Evolutionary conservation across 2,329 filamentous ascomycete genomes (phyloP).

Genomic region (Verticillium nonalfalfae): DNA sequence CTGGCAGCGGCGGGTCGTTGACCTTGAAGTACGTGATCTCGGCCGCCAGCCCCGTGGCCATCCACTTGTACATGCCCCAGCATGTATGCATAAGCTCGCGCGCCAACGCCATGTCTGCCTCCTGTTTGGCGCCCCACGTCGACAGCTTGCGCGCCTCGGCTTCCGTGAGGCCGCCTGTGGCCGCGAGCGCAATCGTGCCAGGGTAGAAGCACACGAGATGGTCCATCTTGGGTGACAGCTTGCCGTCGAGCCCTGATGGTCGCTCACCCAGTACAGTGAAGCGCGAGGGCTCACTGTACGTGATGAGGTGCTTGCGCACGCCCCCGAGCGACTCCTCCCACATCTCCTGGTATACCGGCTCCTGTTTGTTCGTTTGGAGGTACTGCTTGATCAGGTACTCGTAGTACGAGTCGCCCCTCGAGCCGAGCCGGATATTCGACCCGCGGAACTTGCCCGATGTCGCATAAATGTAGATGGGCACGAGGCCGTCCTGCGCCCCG

Average conservation of each 20-base stretch:
- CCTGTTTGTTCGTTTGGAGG: constrained; percentile 81
- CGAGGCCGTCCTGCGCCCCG: constrained; percentile 68
- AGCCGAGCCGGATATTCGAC: constrained; percentile 83
- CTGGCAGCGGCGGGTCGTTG: constrained; percentile 58
- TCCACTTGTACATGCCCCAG: constrained; percentile 94
- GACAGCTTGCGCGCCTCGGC: constrained; percentile 65
- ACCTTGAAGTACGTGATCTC: constrained; percentile 93
- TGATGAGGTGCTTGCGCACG: constrained; percentile 85
- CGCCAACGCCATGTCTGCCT: constrained; percentile 81
- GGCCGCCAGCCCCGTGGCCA: constrained; percentile 82
- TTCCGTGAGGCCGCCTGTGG: constrained; percentile 72
- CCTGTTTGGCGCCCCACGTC: constrained; percentile 71
- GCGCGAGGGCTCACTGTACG: constrained; percentile 73
- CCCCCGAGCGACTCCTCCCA: constrained; percentile 84
- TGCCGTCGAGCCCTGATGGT: constrained; percentile 60
- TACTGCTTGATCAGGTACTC: constrained; percentile 99
- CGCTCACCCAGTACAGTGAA: constrained; percentile 90
- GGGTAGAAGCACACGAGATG: constrained; percentile 97
- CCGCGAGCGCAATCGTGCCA: constrained; percentile 85
- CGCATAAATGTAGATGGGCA: constrained; percentile 88
- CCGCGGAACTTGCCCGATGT: constrained; percentile 73
- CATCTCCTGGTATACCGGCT: constrained; percentile 82
- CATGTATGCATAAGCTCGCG: constrained; percentile 93
- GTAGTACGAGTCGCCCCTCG: constrained; percentile 95
- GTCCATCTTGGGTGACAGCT: constrained; percentile 87